Percentiles rank a stretch among this genome's conserved stretches.
Conservation (phyloP, 108 stramenopile genomes). For the Pseudonitzschia pungens region DNA sequence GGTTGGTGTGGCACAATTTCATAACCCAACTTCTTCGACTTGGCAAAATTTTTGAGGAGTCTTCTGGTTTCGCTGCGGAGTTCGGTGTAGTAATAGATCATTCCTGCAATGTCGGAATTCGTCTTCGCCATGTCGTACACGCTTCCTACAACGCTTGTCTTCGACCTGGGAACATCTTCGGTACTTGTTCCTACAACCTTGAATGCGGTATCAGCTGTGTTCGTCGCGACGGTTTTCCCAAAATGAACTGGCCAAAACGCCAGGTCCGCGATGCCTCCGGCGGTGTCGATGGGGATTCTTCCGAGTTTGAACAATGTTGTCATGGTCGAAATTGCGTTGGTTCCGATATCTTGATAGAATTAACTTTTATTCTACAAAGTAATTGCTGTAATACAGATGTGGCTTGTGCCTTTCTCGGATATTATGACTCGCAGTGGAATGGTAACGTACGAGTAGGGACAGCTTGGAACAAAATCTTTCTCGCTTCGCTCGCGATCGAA, state of each 20-base stretch:
- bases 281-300: not conserved
- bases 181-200: conserved; percentile 2
- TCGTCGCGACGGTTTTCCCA: conserved; percentile 1
- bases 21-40: not conserved
- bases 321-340: not conserved
- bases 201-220: not conserved
- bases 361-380: no score
- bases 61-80: not conserved
- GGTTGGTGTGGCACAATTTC: not conserved
- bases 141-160: not conserved
- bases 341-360: no score
- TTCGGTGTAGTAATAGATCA: conserved; percentile 6
- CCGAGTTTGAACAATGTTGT: not conserved
- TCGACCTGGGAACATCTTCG: not conserved
- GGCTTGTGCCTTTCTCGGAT: no score
- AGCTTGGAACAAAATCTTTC: no score
- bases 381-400: no score
- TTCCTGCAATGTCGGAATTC: not conserved
- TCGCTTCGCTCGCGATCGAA: no score
- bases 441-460: no score
- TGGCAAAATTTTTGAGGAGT: not conserved
- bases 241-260: not conserved
- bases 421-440: no score
- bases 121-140: not conserved
- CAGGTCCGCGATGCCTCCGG: not conserved